Evolutionary conservation across 176 grass and related monocot genomes (phyloP), one percentile per base, ranked within the genome.

Genomic region (Oryza glaberrima): DNA sequence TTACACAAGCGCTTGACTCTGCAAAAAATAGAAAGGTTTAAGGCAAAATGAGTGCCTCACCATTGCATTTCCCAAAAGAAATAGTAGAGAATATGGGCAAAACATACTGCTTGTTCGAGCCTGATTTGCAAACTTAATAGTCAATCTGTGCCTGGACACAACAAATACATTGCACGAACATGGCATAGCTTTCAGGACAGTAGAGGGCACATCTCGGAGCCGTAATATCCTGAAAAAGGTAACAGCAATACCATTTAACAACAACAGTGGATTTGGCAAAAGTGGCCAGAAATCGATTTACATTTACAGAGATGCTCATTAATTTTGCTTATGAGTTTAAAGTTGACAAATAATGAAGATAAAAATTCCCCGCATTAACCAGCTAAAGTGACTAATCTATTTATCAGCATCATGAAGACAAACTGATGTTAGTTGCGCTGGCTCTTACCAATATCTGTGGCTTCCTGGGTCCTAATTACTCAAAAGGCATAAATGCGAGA

Each of bases 151-250:
- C 25, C 84, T 73, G 43, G 93, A 94, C 75, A 99, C 96, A 35
- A 89, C 68, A 81, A 94, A 90, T 88, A 99, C 78, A 82, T 91
- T 94, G 86, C 93, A 96, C 60, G 73, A 87, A 88, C 61, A 84
- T 48, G 91, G 89, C 36, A 86, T 85, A 67, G 73, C 72, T 90
- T 90, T 88, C 85, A 96, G 68, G 20, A 92, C 67, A 67, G 60
- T 71, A 75, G 70, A 54, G 67, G 91, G 80, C 71, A 94, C 81
- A 84, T 99, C 90, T 76, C 44, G 78, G 28, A 82, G 68, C 54
- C 84, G 83, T 72, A 94, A 67, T 76, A 96, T 86, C 81, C 96
- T 99, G 90, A 84, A 83, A 83, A 82, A 26, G 9, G 46, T 63
- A 84, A 81, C 41, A 90, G 77, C 5, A 14, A 38, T 2, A 65